Conservation (phyloP, 2,329 filamentous ascomycete genomes). For the Aureobasidium sp. region DNA sequence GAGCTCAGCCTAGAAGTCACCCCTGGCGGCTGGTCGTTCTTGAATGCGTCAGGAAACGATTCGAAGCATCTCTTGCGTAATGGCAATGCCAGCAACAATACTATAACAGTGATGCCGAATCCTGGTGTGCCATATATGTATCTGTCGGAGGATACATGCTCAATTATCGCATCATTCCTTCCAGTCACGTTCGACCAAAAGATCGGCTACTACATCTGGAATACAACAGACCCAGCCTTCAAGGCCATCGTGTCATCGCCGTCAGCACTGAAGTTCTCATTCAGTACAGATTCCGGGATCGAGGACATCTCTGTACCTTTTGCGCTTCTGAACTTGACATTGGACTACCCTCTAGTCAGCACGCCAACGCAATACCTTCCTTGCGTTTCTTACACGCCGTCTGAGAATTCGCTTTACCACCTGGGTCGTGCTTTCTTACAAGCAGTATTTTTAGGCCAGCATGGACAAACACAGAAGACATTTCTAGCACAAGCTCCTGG, state of each 20-base stretch:
- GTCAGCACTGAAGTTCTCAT: background rate
- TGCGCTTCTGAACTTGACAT: slow-evolving; percentile 5
- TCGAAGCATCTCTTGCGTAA: background rate
- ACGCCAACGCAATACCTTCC: background rate
- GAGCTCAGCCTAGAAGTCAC: slow-evolving; percentile 1
- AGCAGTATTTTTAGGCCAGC: background rate
- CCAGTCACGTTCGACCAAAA: background rate
- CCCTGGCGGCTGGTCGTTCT: slow-evolving; percentile 4
- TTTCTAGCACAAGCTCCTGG: slow-evolving; percentile 14
- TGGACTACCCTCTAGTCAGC: background rate
- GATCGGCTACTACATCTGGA: slow-evolving; percentile 10
- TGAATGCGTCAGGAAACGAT: background rate
- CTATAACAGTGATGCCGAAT: background rate
- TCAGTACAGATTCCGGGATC: background rate
- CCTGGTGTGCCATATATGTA: slow-evolving; percentile 17
- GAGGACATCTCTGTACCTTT: slow-evolving; percentile 1
- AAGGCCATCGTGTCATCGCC: background rate
- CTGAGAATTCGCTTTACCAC: background rate
- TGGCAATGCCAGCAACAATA: background rate
- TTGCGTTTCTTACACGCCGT: background rate
- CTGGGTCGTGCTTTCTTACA: slow-evolving; percentile 17
- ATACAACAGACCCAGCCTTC: background rate
- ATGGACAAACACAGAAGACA: background rate
- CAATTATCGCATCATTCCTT: background rate
- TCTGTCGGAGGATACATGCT: background rate